Conservation (phyloP, 345 rosid species). For the Camelina neglecta region DNA sequence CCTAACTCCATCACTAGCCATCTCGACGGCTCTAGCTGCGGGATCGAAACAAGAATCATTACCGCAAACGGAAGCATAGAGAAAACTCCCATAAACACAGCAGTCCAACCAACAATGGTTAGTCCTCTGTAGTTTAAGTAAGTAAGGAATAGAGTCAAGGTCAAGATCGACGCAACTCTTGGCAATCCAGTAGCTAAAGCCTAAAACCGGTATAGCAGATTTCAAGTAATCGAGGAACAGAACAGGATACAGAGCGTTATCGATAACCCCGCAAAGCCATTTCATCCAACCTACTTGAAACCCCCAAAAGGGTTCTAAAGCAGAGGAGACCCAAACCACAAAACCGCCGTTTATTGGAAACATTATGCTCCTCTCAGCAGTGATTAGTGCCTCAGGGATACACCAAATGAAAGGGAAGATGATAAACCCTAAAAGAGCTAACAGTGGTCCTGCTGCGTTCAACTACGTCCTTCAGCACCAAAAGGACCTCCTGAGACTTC, state of each 20-base stretch:
- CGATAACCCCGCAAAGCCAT: conserved; percentile 82
- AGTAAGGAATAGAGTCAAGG: conserved; percentile 57
- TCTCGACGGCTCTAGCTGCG: conserved; percentile 61
- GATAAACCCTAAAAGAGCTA: conserved; percentile 68
- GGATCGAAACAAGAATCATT: conserved; percentile 64
- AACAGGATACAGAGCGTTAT: conserved; percentile 71
- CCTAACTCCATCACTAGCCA: conserved; percentile 55
- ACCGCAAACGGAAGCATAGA: conserved; percentile 66
- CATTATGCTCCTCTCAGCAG: conserved; percentile 89
- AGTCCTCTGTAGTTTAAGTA: conserved; percentile 74
- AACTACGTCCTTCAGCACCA: conserved; percentile 64
- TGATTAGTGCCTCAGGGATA: conserved; percentile 75
- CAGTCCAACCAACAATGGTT: conserved; percentile 70
- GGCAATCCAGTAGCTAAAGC: conserved; percentile 60
- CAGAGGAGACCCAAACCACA: conserved; percentile 80
- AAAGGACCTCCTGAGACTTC: conserved; percentile 68
- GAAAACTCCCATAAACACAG: conserved; percentile 64
- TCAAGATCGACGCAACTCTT: conserved; percentile 50
- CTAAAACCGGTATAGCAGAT: conserved; percentile 60
- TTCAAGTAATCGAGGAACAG: conserved; percentile 74
- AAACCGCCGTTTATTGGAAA: conserved; percentile 76
- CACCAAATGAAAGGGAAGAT: conserved; percentile 77
- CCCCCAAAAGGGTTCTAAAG: conserved; percentile 77
- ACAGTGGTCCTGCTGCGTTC: conserved; percentile 71
- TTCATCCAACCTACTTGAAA: conserved; percentile 88